Evolutionary conservation across 257 asterid species (phyloP).

Genomic region (Capsicum chinense): DNA sequence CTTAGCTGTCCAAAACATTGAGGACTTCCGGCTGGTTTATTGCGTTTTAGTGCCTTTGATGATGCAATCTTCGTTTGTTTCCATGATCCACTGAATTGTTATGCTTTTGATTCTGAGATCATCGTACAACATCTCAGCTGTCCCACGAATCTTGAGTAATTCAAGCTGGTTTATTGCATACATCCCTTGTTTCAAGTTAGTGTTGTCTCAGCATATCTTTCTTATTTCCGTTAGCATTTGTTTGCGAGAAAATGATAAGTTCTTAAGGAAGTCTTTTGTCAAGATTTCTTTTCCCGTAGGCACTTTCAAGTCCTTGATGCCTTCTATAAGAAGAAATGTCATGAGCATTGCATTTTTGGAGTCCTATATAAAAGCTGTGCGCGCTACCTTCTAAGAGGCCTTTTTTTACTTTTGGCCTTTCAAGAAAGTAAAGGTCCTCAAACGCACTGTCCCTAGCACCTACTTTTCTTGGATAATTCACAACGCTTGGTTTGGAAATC

Average conservation of each 20-base stretch:
- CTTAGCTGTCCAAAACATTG: neutral
- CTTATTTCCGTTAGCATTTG: neutral
- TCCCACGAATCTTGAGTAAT: neutral
- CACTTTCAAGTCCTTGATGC: neutral
- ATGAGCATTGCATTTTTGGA: neutral
- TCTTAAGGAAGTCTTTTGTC: neutral
- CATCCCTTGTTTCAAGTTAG: neutral
- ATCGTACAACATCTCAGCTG: neutral
- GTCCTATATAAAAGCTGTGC: neutral
- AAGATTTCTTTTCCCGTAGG: neutral
- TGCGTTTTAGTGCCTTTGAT: neutral
- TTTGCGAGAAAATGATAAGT: neutral
- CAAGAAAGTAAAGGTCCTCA: neutral
- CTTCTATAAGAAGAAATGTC: neutral
- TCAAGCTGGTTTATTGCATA: neutral
- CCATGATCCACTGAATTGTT: neutral
- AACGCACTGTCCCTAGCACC: neutral
- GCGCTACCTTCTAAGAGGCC: neutral
- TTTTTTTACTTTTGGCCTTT: neutral
- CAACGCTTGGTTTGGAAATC: neutral
- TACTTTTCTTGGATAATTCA: slow-evolving; percentile 6
- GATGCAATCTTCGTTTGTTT: neutral
- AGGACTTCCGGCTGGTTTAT: neutral
- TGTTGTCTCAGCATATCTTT: neutral
- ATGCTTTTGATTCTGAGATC: neutral